phyloP scores from a whole-genome alignment of 139 green algal species.

The Axilococcus clingmanii region DNA sequence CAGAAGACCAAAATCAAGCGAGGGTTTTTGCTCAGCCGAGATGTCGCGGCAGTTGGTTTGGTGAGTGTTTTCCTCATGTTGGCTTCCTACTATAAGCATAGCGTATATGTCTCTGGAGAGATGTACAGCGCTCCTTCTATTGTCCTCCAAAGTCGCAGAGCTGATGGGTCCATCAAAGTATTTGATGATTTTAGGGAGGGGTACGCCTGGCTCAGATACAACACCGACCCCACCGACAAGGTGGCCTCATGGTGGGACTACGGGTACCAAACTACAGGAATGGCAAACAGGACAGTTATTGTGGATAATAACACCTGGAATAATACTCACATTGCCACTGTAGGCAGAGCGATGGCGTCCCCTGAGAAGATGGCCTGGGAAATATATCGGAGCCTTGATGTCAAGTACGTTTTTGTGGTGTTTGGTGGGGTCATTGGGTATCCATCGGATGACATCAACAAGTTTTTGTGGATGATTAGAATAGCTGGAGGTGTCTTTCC shows the following conservation, averaged over 20 bases:
- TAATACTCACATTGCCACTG: conserved; percentile 90
- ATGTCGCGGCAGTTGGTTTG: conserved; percentile 25
- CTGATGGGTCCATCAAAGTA: conserved; percentile 20
- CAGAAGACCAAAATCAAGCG: conserved; percentile 11
- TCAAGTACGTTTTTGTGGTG: conserved; percentile 93
- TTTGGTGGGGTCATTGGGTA: conserved; percentile 86
- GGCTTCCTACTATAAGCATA: conserved; percentile 63
- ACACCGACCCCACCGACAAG: conserved; percentile 72
- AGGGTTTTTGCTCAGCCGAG: conserved; percentile 24
- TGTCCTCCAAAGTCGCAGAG: conserved; percentile 60
- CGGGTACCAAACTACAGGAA: conserved; percentile 89
- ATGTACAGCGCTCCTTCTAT: conserved; percentile 93
- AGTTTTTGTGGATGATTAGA: conserved; percentile 97
- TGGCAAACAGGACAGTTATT: conserved; percentile 85
- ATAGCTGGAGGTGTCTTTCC: conserved; percentile 70
- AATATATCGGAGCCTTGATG: conserved; percentile 73
- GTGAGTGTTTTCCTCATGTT: conserved; percentile 1
- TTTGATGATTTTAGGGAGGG: conserved; percentile 91
- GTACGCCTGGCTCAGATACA: conserved; percentile 76
- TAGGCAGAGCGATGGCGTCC: conserved; percentile 73
- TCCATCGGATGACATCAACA: conserved; percentile 92
- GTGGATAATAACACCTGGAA: conserved; percentile 98
- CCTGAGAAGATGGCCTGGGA: conserved; percentile 64
- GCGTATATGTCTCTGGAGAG: conserved; percentile 67
- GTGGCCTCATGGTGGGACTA: conserved; percentile 84